phyloP scores from a whole-genome alignment of 2,329 filamentous ascomycete species.

The Paecilomyces formosus region DNA sequence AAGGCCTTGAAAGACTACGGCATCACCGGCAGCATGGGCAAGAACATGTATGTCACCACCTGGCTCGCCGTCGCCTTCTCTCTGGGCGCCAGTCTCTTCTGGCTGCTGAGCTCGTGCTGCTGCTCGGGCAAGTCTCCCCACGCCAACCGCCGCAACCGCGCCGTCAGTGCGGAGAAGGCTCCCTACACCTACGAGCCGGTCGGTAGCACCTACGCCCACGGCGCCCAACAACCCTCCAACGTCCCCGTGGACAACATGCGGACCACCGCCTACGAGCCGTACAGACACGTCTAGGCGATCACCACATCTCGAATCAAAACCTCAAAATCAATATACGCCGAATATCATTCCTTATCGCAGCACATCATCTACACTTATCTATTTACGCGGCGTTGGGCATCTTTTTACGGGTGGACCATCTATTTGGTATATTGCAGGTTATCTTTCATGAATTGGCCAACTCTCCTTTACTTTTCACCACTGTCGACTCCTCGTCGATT shows the following conservation, averaged over 20 bases:
- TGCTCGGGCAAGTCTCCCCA: slow-evolving; percentile 60
- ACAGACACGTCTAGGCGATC: neutral
- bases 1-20: slow-evolving; percentile 62
- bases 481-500: neutral
- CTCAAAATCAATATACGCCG: neutral
- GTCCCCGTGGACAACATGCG: neutral
- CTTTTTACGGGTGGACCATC: neutral
- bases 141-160: slow-evolving; percentile 27
- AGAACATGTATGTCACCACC: slow-evolving; percentile 59
- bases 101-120: slow-evolving; percentile 87
- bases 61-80: slow-evolving; percentile 79
- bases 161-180: slow-evolving; percentile 50
- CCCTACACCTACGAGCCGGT: slow-evolving; percentile 56
- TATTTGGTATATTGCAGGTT: neutral
- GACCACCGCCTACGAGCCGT: neutral
- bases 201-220: slow-evolving; percentile 19
- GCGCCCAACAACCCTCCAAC: neutral
- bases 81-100: slow-evolving; percentile 73
- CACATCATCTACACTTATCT: neutral
- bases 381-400: neutral
- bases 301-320: neutral
- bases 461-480: neutral
- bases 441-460: neutral
- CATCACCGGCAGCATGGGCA: slow-evolving; percentile 60
- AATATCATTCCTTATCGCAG: neutral